Evolutionary conservation across 768 basidiomycete species (phyloP), one percentile per base, ranked within the genome.

Genomic region (Tephrocybe sp.): DNA sequence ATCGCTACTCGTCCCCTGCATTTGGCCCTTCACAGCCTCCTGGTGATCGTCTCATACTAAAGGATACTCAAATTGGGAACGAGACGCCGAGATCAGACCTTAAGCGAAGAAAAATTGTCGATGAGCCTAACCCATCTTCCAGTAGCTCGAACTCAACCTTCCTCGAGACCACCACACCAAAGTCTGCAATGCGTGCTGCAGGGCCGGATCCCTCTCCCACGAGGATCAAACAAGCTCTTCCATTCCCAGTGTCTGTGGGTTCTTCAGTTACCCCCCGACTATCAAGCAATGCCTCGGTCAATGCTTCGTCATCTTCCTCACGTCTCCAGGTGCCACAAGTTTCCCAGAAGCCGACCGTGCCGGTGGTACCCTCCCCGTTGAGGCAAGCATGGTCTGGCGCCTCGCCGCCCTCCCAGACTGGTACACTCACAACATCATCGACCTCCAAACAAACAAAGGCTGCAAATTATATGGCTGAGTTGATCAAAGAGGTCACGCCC

Each of bases 1-100:
- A 87, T 62, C 82, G 86, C 36, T 87, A 82, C 61, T 76, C 79
- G 44, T 88, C 87, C 8, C 86, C 88, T 39, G 84, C 82, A 3
- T 89, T 91, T 60, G 80, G 83, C 3, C 72, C 82, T 18, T 71
- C 80, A 11, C 67, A 77, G 15, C 58, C 73, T 37, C 69, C 76
- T 27, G 64, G 76, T 31, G 64, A 68, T 24, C 73, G 63, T 27
- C 59, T 73, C 12, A 61, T 64, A 4, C 51, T 67, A 38, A 72
- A 69, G 52, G 75, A 78, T 42, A 61, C 52, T 31, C 49, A 61
- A 23, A 44, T 49, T 49, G 66, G 69, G 12, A 69, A 64, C 39
- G 72, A 72, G 56, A 64, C 64, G 2, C 63, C 67, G 21, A 67
- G 66, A 54, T 66, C 69, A 13, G 83, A 84, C 58, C 72, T 65